Percentiles rank a stretch among this genome's conserved stretches.
Conservation (phyloP, 2,329 filamentous ascomycete species). For the Talaromyces atroroseus region DNA sequence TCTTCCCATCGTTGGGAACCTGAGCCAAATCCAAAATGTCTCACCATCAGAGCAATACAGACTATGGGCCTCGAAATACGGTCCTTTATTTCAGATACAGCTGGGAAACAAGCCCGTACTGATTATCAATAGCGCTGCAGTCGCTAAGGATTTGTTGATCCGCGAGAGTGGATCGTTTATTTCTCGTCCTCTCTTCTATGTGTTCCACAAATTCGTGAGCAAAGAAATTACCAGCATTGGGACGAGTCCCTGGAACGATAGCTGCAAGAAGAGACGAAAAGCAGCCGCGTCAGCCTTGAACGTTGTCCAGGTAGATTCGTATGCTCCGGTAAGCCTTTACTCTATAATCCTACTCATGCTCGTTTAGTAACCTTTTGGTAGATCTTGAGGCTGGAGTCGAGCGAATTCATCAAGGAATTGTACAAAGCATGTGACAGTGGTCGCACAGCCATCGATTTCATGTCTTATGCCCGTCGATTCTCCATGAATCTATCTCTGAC, state of each 20-base stretch:
- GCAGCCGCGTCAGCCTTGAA: constrained; percentile 14
- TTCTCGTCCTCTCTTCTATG: constrained; percentile 41
- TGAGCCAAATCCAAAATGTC: neutral
- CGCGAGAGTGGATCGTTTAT: constrained; percentile 38
- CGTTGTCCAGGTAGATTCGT: constrained; percentile 11
- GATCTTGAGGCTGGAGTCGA: constrained; percentile 12
- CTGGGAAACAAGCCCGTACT: constrained; percentile 42
- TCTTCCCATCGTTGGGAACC: constrained; percentile 4
- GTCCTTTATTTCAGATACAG: constrained; percentile 43
- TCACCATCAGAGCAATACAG: constrained; percentile 35
- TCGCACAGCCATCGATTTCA: constrained; percentile 4
- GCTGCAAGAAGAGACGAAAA: constrained; percentile 15
- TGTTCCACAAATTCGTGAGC: constrained; percentile 38
- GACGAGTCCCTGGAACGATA: constrained; percentile 14
- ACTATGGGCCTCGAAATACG: constrained; percentile 38
- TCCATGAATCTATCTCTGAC: constrained; percentile 13
- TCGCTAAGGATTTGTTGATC: constrained; percentile 38
- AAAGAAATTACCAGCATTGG: constrained; percentile 15
- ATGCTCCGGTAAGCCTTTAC: constrained; percentile 5
- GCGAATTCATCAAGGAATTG: constrained; percentile 13
- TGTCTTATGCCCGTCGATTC: constrained; percentile 9
- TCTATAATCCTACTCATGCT: neutral
- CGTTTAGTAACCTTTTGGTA: neutral
- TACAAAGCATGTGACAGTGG: constrained; percentile 6
- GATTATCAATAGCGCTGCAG: constrained; percentile 39